Base-by-base conservation (phyloP, 495 filamentous ascomycete genomes). In the Hypomontagnella submonticulosa region DNA sequence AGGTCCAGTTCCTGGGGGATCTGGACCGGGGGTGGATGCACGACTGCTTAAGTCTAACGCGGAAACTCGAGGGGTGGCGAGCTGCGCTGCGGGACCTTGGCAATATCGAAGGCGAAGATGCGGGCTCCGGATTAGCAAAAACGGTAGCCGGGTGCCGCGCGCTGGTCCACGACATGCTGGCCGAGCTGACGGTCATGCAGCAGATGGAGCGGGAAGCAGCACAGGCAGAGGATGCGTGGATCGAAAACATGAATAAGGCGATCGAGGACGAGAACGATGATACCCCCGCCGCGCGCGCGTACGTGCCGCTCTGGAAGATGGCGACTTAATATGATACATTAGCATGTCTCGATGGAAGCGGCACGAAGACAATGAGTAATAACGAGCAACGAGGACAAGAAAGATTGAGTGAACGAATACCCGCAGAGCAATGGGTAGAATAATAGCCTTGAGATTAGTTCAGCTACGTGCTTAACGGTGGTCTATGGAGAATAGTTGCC, bases 151-250 rank as follows among this genome's bases (percentile, higher is more conserved):
- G 75, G 0, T 80, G 74, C 57, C 55, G 73, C 3, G 54, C 55
- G 5, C 61, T 85, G 34, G 76, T 84, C 3, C 46, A 63, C 40
- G 77, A 78, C 20, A 84, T 86, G 82, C 62, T 81, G 46, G 70
- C 64, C 15, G 83, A 84, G 66, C 71, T 86, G 41, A 59, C 59
- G 2, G 27, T 77, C 8, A 85, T 86, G 83, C 73, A 73, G 44
- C 65, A 72, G 61, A 79, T 85, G 33, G 79, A 84, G 70, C 61
- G 67, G 20, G 81, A 83, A 52, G 79, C 76, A 4, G 67, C 76
- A 36, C 62, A 60, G 11, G 69, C 73, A 15, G 83, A 86, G 70
- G 73, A 72, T 30, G 67, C 64, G 18, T 86, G 83, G 83, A 80
- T 85, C 47, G 73, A 69, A 60, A 57, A 42, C 43, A 79, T 83